A percentile compares a stretch with the other conserved stretches of the same genome.
Conservation (phyloP, 1,284 basidiomycete genomes). For the Rhodotorula glutinis region DNA sequence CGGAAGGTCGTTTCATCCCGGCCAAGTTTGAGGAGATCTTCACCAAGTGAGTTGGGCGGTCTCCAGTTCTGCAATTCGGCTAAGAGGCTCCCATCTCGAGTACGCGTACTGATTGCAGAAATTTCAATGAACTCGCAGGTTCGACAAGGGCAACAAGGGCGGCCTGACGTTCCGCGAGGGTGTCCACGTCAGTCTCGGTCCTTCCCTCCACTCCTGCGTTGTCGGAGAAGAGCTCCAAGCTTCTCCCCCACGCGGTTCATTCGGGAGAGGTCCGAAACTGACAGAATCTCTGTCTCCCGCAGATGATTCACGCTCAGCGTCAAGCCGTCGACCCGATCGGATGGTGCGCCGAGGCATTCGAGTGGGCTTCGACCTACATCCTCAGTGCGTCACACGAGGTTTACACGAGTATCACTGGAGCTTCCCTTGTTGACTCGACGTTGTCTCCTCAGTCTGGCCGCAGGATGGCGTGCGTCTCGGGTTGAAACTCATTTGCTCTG, state of each 20-base stretch:
- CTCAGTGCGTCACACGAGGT: conserved; percentile 5
- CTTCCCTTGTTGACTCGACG: neutral
- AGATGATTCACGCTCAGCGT: conserved; percentile 23
- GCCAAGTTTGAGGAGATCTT: conserved; percentile 36
- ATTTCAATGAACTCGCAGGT: neutral
- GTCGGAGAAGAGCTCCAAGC: too few relatives aligned
- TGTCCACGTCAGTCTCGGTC: conserved; percentile 3
- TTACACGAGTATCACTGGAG: neutral
- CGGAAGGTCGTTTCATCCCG: conserved; percentile 51
- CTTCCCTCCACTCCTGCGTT: too few relatives aligned
- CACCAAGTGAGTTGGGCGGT: conserved; percentile 9
- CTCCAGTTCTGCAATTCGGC: neutral
- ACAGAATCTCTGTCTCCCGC: neutral
- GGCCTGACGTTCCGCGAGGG: conserved; percentile 25
- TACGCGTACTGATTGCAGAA: neutral
- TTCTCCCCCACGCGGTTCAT: too few relatives aligned
- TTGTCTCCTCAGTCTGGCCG: conserved; percentile 20
- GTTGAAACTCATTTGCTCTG: too few relatives aligned
- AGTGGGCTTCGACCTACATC: conserved; percentile 26
- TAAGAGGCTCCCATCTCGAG: too few relatives aligned
- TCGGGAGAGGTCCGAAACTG: too few relatives aligned
- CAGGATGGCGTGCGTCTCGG: conserved; percentile 18
- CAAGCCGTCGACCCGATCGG: conserved; percentile 29
- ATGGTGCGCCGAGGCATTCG: conserved; percentile 9
- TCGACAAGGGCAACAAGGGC: conserved; percentile 28